A percentile compares a stretch with the other conserved stretches of the same genome.
Evolutionary conservation across 1,284 basidiomycete genomes (phyloP).

Genomic region (Lentinula novae-zelandiae): DNA sequence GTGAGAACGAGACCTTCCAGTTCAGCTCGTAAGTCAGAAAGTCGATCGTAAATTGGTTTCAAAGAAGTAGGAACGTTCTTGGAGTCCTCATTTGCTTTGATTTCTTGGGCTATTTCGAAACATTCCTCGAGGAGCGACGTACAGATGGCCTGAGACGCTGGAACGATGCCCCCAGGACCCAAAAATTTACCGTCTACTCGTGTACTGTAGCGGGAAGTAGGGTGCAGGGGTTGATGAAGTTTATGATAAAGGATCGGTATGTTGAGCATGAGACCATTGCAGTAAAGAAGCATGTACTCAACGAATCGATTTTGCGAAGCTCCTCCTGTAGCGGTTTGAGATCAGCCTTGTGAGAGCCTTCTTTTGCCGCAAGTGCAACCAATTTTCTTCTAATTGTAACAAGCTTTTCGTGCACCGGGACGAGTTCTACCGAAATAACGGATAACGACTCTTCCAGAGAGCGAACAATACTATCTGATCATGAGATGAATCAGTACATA

Average conservation of each 20-base stretch:
- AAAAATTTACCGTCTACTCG: slow-evolving; percentile 96
- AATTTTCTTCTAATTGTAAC: slow-evolving; percentile 88
- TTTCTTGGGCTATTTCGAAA: slow-evolving; percentile 96
- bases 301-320: slow-evolving; percentile 92
- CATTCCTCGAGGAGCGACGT: slow-evolving; percentile 93
- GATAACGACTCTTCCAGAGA: slow-evolving; percentile 81
- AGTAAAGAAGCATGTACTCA: slow-evolving; percentile 44
- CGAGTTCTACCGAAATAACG: slow-evolving; percentile 82
- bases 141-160: slow-evolving; percentile 87
- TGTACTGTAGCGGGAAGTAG: slow-evolving; percentile 47
- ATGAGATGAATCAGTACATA: background rate
- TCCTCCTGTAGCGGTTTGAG: slow-evolving; percentile 91
- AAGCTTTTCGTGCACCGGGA: slow-evolving; percentile 87
- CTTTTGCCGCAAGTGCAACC: slow-evolving; percentile 84
- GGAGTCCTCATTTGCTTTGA: slow-evolving; percentile 90
- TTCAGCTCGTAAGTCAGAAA: slow-evolving; percentile 82
- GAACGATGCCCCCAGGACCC: slow-evolving; percentile 88
- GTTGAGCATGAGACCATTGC: background rate
- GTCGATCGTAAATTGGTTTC: slow-evolving; percentile 93
- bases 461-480: slow-evolving; percentile 69
- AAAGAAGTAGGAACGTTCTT: slow-evolving; percentile 86
- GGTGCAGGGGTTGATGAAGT: too few species aligned
- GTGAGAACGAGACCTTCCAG: slow-evolving; percentile 90
- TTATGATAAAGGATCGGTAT: background rate
- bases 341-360: slow-evolving; percentile 81